phyloP scores from a whole-genome alignment of 441 rosid genomes.

The Gossypium gossypioides region DNA sequence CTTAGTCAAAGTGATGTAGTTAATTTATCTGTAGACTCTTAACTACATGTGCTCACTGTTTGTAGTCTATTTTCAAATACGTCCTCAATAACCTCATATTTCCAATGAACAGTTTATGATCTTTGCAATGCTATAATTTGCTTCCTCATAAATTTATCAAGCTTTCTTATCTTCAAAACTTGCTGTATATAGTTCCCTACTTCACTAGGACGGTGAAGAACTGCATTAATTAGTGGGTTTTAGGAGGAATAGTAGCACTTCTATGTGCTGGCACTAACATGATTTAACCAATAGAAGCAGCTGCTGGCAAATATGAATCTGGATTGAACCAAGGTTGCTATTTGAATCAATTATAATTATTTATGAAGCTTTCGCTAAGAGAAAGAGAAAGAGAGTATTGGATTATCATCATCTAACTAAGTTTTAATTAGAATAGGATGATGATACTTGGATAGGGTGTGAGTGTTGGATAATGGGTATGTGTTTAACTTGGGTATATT shows the following conservation, averaged over 20 bases:
- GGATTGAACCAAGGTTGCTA: not conserved
- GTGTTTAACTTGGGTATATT: not conserved
- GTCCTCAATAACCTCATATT: not conserved
- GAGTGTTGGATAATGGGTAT: not conserved
- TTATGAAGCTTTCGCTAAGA: not conserved
- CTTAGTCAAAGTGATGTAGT: not conserved
- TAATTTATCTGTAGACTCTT: not conserved
- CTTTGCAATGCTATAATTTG: not conserved
- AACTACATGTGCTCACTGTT: not conserved
- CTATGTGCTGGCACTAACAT: not conserved
- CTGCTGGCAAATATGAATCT: not conserved
- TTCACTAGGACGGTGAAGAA: not conserved
- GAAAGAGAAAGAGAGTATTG: not conserved
- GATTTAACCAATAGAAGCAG: not conserved
- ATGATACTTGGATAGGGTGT: not conserved
- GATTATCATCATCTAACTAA: not conserved
- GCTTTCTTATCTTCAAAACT: not conserved
- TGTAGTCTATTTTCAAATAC: not conserved
- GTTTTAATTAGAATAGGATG: not conserved
- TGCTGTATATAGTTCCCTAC: not conserved
- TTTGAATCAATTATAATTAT: not conserved
- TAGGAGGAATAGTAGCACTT: not conserved
- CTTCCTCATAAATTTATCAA: not conserved
- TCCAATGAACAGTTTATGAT: not conserved
- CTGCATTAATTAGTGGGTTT: not conserved